These are phyloP conservation scores for Aspergillus novoparasiticus DNA, from an alignment of 2,329 filamentous ascomycete species.

Conservation along the genomic window DNA sequence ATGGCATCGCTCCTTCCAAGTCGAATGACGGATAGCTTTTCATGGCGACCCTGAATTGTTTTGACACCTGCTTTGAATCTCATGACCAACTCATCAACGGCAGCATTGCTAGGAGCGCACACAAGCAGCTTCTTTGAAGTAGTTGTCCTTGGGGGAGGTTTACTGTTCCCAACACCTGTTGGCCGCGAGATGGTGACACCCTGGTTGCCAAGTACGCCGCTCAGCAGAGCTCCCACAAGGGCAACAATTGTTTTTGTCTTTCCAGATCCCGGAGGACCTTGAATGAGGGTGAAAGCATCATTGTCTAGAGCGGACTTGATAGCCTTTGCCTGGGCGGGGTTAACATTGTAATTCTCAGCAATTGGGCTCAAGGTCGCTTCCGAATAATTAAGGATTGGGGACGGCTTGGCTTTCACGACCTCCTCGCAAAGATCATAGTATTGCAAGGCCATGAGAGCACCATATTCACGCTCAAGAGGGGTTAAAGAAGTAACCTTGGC, in stretches of 20 bases:
- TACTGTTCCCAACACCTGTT: slow-evolving; percentile 38
- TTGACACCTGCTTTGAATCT: slow-evolving; percentile 86
- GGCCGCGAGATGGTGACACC: slow-evolving; percentile 53
- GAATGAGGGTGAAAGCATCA: slow-evolving; percentile 94
- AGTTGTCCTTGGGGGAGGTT: slow-evolving; percentile 37
- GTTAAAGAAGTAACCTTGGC: slow-evolving; percentile 90
- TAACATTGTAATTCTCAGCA: slow-evolving; percentile 78
- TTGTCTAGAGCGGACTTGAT: slow-evolving; percentile 92
- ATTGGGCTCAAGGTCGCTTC: slow-evolving; percentile 71
- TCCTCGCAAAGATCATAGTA: slow-evolving; percentile 97
- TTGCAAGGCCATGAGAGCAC: slow-evolving; percentile 83
- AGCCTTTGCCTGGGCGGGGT: slow-evolving; percentile 85
- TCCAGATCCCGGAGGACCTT: slow-evolving; percentile 92
- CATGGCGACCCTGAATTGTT: slow-evolving; percentile 69
- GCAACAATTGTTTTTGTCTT: slow-evolving; percentile 98
- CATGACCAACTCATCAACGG: slow-evolving; percentile 93
- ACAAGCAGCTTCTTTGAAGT: slow-evolving; percentile 83
- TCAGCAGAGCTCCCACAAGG: slow-evolving; percentile 86
- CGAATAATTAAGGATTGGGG: slow-evolving; percentile 79
- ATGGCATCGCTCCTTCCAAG: slow-evolving; percentile 90
- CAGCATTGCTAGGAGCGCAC: slow-evolving; percentile 97
- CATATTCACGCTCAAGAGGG: slow-evolving; percentile 93
- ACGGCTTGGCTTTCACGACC: slow-evolving; percentile 85
- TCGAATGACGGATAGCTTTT: slow-evolving; percentile 84
- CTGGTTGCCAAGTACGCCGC: slow-evolving; percentile 55